Evolutionary conservation across 495 filamentous ascomycete species (phyloP), one percentile per base, ranked within the genome.

Genomic region (Pseudomonodictys pantanalensis): DNA sequence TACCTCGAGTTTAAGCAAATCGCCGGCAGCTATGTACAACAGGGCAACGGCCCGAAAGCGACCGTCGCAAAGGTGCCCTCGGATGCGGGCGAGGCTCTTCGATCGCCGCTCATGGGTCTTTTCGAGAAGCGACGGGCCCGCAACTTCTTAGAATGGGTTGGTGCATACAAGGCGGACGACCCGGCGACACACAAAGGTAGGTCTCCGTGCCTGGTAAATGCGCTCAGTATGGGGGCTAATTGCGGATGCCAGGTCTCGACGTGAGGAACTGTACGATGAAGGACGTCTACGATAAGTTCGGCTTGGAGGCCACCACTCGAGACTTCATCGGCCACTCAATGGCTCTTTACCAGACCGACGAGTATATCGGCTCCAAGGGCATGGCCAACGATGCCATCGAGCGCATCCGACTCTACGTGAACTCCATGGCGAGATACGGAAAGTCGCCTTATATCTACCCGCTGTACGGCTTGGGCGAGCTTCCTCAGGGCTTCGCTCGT

Each of bases 371-470:
- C 65, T 72, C 79, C 56, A 74, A 78, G 10, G 92, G 92, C 60
- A 73, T 74, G 65, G 91, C 93, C 41, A 82, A 87, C 65, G 93
- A 97, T 69, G 85, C 90, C 48, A 90, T 97, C 69, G 84, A 89
- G 72, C 91, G 91, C 61, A 96, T 97, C 72, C 85, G 90, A 60
- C 81, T 99, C 50, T 99, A 99, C 75, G 93, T 92, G 66, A 97
- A 95, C 79, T 95, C 90, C 24, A 96, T 99, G 80, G 91, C 93
- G 32, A 86, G 95, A 60, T 97, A 97, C 75, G 93, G 93, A 71
- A 97, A 96, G 76, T 96, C 92, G 18, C 93, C 93, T 15, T 99
- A 99, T 77, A 97, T 99, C 77, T 99, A 97, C 78, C 93, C 93
- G 18, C 87, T 97, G 11, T 97, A 99, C 75, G 93, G 93, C 56